Percentiles rank a stretch among this genome's conserved stretches.
phyloP scores from a whole-genome alignment of 257 asterid genomes.

The Thymus mandschuricus region DNA sequence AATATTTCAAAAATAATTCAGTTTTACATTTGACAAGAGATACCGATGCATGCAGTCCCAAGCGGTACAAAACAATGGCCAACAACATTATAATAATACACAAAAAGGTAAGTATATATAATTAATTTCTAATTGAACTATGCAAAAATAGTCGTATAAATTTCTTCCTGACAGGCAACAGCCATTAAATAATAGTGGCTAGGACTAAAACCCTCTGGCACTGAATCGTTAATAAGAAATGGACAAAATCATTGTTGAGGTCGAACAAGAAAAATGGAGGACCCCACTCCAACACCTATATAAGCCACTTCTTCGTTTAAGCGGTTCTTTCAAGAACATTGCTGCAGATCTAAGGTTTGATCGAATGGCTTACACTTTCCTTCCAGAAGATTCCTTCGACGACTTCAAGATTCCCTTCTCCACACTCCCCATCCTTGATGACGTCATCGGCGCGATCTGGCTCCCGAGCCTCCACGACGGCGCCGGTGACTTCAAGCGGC shows the following conservation, averaged over 20 bases:
- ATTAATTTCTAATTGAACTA: too few relatives aligned
- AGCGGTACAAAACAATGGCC: too few relatives aligned
- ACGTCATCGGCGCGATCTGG: constrained; percentile 39
- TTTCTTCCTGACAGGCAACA: constrained; percentile 34
- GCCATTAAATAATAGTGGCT: constrained; percentile 6
- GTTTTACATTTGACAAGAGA: too few relatives aligned
- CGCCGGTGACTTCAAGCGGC: constrained; percentile 48
- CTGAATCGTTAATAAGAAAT: neutral
- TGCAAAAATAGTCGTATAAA: neutral
- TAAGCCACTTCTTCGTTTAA: constrained; percentile 39
- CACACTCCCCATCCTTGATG: constrained; percentile 36
- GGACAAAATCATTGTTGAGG: constrained; percentile 40
- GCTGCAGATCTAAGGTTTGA: constrained; percentile 33
- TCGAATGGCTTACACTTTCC: constrained; percentile 44
- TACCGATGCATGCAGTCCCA: too few relatives aligned
- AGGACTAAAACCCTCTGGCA: neutral
- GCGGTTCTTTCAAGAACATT: constrained; percentile 69
- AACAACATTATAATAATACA: too few relatives aligned
- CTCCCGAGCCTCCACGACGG: constrained; percentile 42
- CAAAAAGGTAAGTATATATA: too few relatives aligned
- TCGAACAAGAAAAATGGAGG: constrained; percentile 38
- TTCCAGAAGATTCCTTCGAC: constrained; percentile 39
- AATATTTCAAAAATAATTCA: too few relatives aligned
- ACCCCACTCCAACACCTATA: constrained; percentile 25
- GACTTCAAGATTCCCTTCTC: constrained; percentile 32